Evolutionary conservation across 106 monocot genomes (phyloP).

Genomic region (Allium cepa): DNA sequence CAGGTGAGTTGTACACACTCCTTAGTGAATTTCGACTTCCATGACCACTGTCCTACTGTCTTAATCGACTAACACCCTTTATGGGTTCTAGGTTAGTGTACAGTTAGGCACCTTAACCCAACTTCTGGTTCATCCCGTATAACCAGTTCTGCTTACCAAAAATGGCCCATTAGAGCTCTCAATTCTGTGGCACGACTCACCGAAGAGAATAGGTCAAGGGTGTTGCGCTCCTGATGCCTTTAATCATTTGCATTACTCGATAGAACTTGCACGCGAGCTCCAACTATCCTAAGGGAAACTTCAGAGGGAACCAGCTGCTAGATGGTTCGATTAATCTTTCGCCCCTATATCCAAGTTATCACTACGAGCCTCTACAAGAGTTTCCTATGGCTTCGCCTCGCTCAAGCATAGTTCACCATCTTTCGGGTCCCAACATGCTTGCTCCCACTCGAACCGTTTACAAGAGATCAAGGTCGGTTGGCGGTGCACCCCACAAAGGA

Average conservation of each 20-base stretch:
- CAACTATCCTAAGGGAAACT: slow-evolving; percentile 25
- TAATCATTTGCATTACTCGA: slow-evolving; percentile 10
- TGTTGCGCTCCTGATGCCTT: slow-evolving; percentile 1
- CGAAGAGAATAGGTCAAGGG: slow-evolving; percentile 11
- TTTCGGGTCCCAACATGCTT: slow-evolving; percentile 9
- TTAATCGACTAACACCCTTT: too few relatives aligned
- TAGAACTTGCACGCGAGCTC: slow-evolving; percentile 7
- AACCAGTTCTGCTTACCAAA: slow-evolving; percentile 13
- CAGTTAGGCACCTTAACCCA: slow-evolving; percentile 12
- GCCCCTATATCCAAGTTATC: slow-evolving; percentile 27
- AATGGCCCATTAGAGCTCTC: slow-evolving; percentile 19
- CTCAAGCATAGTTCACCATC: slow-evolving; percentile 12
- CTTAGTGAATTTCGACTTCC: too few relatives aligned
- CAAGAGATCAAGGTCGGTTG: slow-evolving; percentile 8
- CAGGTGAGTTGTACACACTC: too few relatives aligned
- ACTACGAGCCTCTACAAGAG: slow-evolving; percentile 12
- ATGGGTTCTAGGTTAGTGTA: slow-evolving; percentile 18
- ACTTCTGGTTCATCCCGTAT: slow-evolving; percentile 10
- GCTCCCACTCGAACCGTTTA: slow-evolving; percentile 9
- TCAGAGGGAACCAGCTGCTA: slow-evolving; percentile 21
- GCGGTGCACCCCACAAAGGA: slow-evolving; percentile 9
- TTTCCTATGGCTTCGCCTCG: slow-evolving; percentile 8
- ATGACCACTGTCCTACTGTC: too few relatives aligned
- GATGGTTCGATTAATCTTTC: slow-evolving; percentile 29
- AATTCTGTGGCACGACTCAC: slow-evolving; percentile 7